These are phyloP conservation scores for Sclerotinia sclerotiorum DNA, from an alignment of 2,329 filamentous ascomycete genomes.

Conservation along the genomic window DNA sequence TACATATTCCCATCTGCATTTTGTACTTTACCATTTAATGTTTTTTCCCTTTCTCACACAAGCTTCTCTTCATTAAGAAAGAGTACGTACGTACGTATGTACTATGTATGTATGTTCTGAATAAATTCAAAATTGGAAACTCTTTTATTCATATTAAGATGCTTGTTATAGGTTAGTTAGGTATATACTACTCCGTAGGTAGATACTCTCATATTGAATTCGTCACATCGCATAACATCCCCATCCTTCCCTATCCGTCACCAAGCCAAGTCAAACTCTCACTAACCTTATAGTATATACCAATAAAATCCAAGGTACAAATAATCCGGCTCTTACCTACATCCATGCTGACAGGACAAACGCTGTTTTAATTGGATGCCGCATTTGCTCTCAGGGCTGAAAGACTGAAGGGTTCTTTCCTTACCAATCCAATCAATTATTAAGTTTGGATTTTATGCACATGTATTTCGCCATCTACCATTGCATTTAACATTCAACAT, in stretches of 20 bases:
- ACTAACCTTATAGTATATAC: not conserved
- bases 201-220: not conserved
- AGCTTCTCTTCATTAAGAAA: not conserved
- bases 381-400: constrained; percentile 8
- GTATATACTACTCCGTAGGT: no score
- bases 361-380: not conserved
- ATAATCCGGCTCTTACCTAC: not conserved
- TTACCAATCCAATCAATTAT: constrained; percentile 8
- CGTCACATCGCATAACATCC: not conserved
- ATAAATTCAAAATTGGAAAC: not conserved
- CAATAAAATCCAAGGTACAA: not conserved
- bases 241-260: not conserved
- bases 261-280: not conserved
- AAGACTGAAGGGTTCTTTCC: not conserved
- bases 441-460: not conserved
- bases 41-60: no score
- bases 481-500: not conserved
- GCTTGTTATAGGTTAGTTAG: no score
- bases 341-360: not conserved
- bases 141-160: not conserved
- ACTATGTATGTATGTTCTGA: no score
- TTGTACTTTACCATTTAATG: no score
- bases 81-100: no score
- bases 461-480: constrained; percentile 1
- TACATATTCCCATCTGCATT: not conserved